phyloP scores from a whole-genome alignment of 345 rosid species.

The Gossypium stocksii region DNA sequence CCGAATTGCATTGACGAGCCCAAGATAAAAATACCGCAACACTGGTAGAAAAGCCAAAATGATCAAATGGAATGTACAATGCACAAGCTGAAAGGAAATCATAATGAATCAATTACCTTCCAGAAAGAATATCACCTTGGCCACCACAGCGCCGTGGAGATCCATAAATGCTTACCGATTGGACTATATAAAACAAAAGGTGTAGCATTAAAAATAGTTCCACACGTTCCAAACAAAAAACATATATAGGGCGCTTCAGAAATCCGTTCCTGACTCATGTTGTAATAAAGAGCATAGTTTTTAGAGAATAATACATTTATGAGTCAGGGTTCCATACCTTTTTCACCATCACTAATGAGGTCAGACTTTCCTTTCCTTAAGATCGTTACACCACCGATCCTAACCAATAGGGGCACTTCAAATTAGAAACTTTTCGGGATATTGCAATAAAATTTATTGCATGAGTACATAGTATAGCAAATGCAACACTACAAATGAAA shows the following conservation, averaged over 20 bases:
- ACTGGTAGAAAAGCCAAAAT: constrained; percentile 31
- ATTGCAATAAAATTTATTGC: neutral
- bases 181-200: constrained; percentile 43
- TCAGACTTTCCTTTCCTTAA: constrained; percentile 81
- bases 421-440: constrained; percentile 17
- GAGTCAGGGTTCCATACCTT: constrained; percentile 39
- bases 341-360: constrained; percentile 70
- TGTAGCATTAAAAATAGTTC: constrained; percentile 5
- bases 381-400: constrained; percentile 89
- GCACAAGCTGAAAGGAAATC: neutral
- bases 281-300: neutral
- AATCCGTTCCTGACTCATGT: neutral
- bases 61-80: neutral
- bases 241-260: neutral
- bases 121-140: constrained; percentile 96
- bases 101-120: constrained; percentile 48
- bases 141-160: constrained; percentile 96
- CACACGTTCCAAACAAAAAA: neutral
- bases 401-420: constrained; percentile 21
- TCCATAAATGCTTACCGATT: constrained; percentile 70
- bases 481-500: neutral
- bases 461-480: neutral
- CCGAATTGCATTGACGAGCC: constrained; percentile 48
- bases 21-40: constrained; percentile 86
- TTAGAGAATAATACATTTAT: neutral